phyloP scores from a whole-genome alignment of 2,329 filamentous ascomycete species.

The Trichoderma pleuroti region DNA sequence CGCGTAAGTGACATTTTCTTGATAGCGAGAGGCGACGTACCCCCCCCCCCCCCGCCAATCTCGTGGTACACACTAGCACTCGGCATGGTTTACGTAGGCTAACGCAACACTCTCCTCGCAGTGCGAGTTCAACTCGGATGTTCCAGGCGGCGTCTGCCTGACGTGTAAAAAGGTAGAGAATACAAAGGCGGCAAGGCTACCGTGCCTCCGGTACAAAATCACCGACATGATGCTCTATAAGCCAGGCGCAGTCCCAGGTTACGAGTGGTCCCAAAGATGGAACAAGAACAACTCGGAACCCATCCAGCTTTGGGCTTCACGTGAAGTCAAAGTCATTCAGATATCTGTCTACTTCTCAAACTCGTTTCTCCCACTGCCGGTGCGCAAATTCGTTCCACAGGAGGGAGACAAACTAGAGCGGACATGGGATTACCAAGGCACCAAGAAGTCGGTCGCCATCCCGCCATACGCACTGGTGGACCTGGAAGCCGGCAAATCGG shows the following conservation, averaged over 20 bases:
- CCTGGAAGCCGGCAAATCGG: constrained; percentile 46
- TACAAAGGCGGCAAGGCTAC: constrained; percentile 51
- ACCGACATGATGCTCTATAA: constrained; percentile 57
- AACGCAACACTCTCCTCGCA: constrained; percentile 26
- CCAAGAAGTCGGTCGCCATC: constrained; percentile 46
- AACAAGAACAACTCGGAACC: constrained; percentile 52
- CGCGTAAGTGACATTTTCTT: constrained; percentile 44
- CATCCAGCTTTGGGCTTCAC: constrained; percentile 54
- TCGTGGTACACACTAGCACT: background rate
- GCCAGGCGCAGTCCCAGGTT: constrained; percentile 54
- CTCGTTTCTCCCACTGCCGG: constrained; percentile 45
- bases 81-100: background rate
- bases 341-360: constrained; percentile 54
- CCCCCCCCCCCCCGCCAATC: too few species aligned
- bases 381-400: constrained; percentile 54
- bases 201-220: constrained; percentile 59
- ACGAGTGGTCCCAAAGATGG: constrained; percentile 59
- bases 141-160: constrained; percentile 48
- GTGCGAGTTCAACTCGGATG: constrained; percentile 50
- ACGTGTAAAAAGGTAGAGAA: constrained; percentile 52
- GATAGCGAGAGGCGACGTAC: too few species aligned
- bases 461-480: constrained; percentile 57
- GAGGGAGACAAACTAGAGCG: constrained; percentile 53
- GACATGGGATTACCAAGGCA: constrained; percentile 50
- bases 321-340: constrained; percentile 47